Evolutionary conservation across 257 asterid genomes (phyloP).

Genomic region (Gentiana macrophylla): DNA sequence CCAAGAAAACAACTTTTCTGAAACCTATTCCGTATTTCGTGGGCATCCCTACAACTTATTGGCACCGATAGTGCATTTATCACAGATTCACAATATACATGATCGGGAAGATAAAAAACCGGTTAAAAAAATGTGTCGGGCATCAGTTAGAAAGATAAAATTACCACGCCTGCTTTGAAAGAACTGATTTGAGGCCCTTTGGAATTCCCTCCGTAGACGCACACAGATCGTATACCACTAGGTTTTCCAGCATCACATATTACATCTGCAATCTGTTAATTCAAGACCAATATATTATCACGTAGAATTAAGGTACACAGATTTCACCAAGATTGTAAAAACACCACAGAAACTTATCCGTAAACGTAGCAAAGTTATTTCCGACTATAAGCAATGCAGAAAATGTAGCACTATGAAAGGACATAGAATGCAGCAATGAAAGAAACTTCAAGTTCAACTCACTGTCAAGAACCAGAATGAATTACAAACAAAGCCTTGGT

Average conservation of each 20-base stretch:
- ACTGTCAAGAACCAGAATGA: neutral
- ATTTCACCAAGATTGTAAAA: too few species aligned
- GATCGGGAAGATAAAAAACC: too few species aligned
- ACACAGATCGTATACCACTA: constrained; percentile 59
- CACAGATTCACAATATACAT: too few species aligned
- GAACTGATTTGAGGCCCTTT: constrained; percentile 88
- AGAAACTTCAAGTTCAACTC: too few species aligned
- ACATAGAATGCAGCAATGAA: neutral
- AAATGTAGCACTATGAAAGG: too few species aligned
- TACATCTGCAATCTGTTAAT: constrained; percentile 70
- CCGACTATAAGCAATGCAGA: too few species aligned
- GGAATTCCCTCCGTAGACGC: constrained; percentile 86
- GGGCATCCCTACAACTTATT: too few species aligned
- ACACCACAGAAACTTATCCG: too few species aligned
- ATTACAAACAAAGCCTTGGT: neutral
- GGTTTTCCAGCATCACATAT: constrained; percentile 89
- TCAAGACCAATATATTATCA: neutral
- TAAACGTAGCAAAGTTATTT: too few species aligned
- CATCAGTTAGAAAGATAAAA: constrained; percentile 14
- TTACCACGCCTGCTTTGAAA: constrained; percentile 87
- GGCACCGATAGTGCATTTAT: too few species aligned
- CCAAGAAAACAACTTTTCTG: neutral
- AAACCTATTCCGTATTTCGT: too few species aligned
- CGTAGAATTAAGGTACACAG: neutral
- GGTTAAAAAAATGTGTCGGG: neutral